Evolutionary conservation across 148 eudicot species (phyloP).

Genomic region (Mesembryanthemum crystallinum): DNA sequence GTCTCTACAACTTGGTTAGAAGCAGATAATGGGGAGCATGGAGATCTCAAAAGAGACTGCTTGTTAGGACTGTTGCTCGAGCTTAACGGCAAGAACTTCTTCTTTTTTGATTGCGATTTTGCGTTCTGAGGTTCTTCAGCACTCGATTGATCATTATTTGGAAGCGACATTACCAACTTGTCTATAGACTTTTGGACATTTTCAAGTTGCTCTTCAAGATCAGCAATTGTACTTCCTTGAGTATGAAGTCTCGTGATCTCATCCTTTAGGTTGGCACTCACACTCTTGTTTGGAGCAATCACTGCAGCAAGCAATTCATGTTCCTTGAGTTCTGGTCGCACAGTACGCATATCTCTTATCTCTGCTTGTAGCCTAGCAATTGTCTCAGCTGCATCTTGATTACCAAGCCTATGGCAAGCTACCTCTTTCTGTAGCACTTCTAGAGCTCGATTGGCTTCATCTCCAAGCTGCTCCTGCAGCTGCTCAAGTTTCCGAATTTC

Average conservation of each 20-base stretch:
- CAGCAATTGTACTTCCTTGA: constrained; percentile 84
- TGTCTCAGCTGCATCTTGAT: constrained; percentile 97
- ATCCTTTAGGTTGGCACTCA: constrained; percentile 87
- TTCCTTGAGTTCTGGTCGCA: constrained; percentile 40
- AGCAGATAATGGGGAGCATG: constrained; percentile 70
- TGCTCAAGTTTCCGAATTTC: constrained; percentile 91
- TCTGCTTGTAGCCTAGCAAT: constrained; percentile 88
- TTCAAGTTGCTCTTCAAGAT: constrained; percentile 90
- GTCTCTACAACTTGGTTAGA: constrained; percentile 62
- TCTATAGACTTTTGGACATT: constrained; percentile 89
- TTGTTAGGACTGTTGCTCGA: constrained; percentile 57
- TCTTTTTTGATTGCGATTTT: constrained; percentile 63
- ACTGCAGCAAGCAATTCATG: constrained; percentile 41
- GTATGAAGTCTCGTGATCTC: constrained; percentile 93
- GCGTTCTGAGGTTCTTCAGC: constrained; percentile 35
- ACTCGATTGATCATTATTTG: constrained; percentile 39
- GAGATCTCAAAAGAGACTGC: constrained; percentile 62
- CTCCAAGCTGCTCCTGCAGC: constrained; percentile 96
- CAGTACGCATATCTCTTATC: constrained; percentile 70
- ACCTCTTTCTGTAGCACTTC: constrained; percentile 95
- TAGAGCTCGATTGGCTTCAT: constrained; percentile 88
- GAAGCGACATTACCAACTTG: constrained; percentile 83
- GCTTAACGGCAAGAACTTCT: constrained; percentile 71
- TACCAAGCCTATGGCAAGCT: constrained; percentile 84
- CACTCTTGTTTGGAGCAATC: constrained; percentile 69